phyloP scores from a whole-genome alignment of 1,284 basidiomycete species.

The Apiotrichum akiyoshidainum region DNA sequence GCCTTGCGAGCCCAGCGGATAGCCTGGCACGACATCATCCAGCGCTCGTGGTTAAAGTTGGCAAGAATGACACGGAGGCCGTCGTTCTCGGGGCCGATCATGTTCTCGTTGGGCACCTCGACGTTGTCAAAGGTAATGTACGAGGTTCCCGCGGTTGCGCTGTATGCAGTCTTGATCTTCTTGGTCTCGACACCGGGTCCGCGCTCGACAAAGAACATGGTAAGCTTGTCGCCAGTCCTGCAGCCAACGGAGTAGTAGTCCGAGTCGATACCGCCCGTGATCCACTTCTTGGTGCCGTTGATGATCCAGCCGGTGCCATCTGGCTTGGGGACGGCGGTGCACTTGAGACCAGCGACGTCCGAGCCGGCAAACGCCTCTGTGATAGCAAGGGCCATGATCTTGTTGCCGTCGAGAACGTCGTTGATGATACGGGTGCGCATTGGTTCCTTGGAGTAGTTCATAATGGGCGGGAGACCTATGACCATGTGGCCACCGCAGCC shows the following conservation, averaged over 20 bases:
- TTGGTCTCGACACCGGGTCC: slow-evolving; percentile 77
- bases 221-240: slow-evolving; percentile 68
- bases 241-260: slow-evolving; percentile 41
- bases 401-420: slow-evolving; percentile 68
- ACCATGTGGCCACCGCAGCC: slow-evolving; percentile 24
- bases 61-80: slow-evolving; percentile 72
- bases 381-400: slow-evolving; percentile 79
- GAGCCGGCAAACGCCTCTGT: slow-evolving; percentile 88
- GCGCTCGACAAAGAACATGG: slow-evolving; percentile 76
- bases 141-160: slow-evolving; percentile 72
- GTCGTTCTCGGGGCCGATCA: slow-evolving; percentile 76
- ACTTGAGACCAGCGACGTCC: slow-evolving; percentile 79
- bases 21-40: slow-evolving; percentile 12
- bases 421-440: slow-evolving; percentile 62
- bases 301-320: slow-evolving; percentile 72
- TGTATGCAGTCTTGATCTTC: slow-evolving; percentile 80
- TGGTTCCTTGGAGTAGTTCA: slow-evolving; percentile 59
- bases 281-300: slow-evolving; percentile 89
- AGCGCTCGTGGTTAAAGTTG: slow-evolving; percentile 45
- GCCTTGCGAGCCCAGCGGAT: slow-evolving; percentile 19
- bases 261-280: slow-evolving; percentile 71
- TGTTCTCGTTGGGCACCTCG: slow-evolving; percentile 76
- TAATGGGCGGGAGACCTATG: slow-evolving; percentile 20
- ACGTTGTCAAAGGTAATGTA: slow-evolving; percentile 86
- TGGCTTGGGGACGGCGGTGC: slow-evolving; percentile 73